Base-by-base conservation (phyloP, 2,329 filamentous ascomycete species). In the Dendrostoma leiphaemia region DNA sequence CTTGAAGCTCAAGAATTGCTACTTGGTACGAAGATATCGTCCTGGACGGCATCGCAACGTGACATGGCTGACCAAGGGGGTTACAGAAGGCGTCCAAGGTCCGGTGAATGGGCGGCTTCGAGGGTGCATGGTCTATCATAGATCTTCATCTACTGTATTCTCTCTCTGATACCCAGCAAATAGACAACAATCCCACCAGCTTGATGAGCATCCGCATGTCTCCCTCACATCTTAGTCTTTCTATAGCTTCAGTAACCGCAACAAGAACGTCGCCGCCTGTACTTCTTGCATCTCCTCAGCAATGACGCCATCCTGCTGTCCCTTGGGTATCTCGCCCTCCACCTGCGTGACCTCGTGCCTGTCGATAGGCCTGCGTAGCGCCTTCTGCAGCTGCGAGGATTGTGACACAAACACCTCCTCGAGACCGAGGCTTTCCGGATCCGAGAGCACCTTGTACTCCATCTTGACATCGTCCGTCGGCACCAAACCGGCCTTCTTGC, bases 401-500 rank as follows among this genome's bases (percentile, higher is more conserved):
- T 95, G 89, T 34, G 81, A 81, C 60, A 82, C 77, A 65, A 95
- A 91, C 3, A 86, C 85, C 51, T 80, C 77, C 54, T 80, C 83
- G 23, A 96, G 71, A 5, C 90, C 90, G 56, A 92, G 80, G 41
- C 83, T 80, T 2, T 94, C 89, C 0, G 90, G 89, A 66, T 96
- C 91, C 7, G 83, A 80, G 46, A 95, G 74, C 5, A 97, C 84
- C 54, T 80, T 80, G 74, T 96, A 97, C 70, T 95, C 89, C 89
- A 99, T 96, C 74, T 88, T 90, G 59, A 99, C 86, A 66, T 97
- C 94, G 66, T 99, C 94, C 0, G 93, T 97, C 1, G 91, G 85
- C 60, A 92, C 84, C 49, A 99, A 78, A 1, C 91, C 91, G 7
- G 92, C 92, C 77, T 94, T 94, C 83, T 99, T 99, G 61, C 94